Evolutionary conservation across 1,284 basidiomycete species (phyloP), one percentile per base, ranked within the genome.

Genomic region (Polyporus tsugae): DNA sequence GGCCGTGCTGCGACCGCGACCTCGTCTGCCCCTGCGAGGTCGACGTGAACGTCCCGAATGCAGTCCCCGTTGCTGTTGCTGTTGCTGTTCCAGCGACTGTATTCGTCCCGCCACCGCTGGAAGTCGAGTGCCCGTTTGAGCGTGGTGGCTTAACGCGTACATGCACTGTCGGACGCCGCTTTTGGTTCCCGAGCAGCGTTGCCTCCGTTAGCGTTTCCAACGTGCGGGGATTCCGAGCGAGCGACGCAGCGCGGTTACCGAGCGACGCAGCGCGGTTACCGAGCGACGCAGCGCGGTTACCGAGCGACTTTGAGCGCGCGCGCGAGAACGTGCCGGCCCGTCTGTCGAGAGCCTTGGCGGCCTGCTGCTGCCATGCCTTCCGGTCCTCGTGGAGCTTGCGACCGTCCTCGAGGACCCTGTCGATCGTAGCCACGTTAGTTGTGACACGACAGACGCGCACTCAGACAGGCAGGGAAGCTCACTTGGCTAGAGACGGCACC

Each of bases 391-490:
- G 84, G 15, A 93, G 83, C 63, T 82, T 80, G 65, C 86, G 81
- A 15, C 88, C 86, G 70, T 92, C 89, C 70, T 86, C 86, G 7
- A 94, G 79, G 29, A 93, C 91, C 73, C 92, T 93, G 57, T 55
- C 49, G 44, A 46, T 52, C 46, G 22, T 46, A 41, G 52, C 44
- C 33, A 62, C 38, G 65, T 72, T 46, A 70, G 68, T 19, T 36
- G n/a, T 39, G 13, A 33, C 1, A 46, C 29, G 57, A 36, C 42
- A 38, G 33, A 49, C 46, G 49, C 42, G 66, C 35, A 35, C 19
- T 10, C 29, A 35, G 17, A 69, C 17, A 29, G 65, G 19, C 82
- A 87, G 72, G 42, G 41, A 33, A 44, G 39, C 71, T 70, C 76
- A 93, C 91, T 83, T 83, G 55, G 83, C 80, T 46, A 92, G 77